Evolutionary conservation across 2,329 filamentous ascomycete species (phyloP).

Genomic region (Ophidiomyces ophidiicola): DNA sequence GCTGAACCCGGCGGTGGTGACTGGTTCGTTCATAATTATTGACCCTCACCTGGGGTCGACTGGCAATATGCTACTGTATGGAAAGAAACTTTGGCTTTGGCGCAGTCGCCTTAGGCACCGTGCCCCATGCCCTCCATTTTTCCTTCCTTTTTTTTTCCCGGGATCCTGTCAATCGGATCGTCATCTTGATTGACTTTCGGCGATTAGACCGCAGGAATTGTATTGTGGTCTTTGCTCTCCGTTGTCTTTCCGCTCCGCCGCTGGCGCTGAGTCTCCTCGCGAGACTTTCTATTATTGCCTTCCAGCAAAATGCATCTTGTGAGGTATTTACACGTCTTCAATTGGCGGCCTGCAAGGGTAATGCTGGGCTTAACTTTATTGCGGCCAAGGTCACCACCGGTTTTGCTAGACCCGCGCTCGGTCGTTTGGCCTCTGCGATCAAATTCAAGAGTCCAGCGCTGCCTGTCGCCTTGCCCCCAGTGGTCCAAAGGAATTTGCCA

Average conservation of each 20-base stretch:
- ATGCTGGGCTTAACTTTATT: constrained; percentile 6
- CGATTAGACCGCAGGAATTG: too few species aligned
- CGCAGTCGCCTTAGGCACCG: too few species aligned
- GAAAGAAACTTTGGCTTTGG: constrained; percentile 3
- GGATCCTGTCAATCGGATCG: constrained; percentile 5
- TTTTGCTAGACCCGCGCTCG: constrained; percentile 1
- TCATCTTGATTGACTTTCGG: background rate
- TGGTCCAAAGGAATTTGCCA: background rate
- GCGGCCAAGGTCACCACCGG: background rate
- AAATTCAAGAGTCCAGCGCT: too few species aligned
- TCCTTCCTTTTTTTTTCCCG: constrained; percentile 1
- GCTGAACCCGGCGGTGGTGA: too few species aligned
- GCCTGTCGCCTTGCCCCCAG: background rate
- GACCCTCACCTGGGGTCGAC: too few species aligned
- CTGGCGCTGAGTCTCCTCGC: too few species aligned
- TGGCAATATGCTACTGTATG: too few species aligned
- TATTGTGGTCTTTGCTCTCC: too few species aligned
- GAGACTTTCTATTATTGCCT: background rate
- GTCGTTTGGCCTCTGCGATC: too few species aligned
- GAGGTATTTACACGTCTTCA: too few species aligned
- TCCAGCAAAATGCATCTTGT: background rate
- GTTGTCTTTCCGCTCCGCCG: too few species aligned
- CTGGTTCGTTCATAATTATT: too few species aligned
- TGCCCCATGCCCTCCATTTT: constrained; percentile 6
- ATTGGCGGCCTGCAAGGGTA: constrained; percentile 7